Conservation (phyloP, 2,329 filamentous ascomycete genomes). For the Beauveria scarabaeidicola region DNA sequence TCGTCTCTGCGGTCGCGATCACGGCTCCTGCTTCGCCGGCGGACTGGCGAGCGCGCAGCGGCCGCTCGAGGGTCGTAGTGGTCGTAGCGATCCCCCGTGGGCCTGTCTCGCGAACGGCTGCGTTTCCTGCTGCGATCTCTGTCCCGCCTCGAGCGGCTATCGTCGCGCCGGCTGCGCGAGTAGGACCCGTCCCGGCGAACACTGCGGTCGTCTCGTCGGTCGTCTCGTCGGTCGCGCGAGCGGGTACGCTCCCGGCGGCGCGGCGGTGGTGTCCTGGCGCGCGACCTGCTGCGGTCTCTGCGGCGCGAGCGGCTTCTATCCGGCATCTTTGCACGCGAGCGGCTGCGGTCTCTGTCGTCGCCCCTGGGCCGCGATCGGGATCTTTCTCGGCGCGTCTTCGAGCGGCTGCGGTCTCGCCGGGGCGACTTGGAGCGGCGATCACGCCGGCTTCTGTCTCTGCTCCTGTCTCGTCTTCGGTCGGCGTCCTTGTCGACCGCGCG, state of each 20-base stretch:
- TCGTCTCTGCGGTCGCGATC: conserved; percentile 16
- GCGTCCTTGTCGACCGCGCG: conserved; percentile 33
- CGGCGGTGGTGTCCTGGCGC: conserved; percentile 16
- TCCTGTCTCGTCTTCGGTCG: conserved; percentile 23
- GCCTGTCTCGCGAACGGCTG: conserved; percentile 18
- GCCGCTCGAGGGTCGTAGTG: conserved; percentile 26
- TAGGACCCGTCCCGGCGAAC: conserved; percentile 21
- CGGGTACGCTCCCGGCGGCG: conserved; percentile 26
- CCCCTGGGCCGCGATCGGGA: conserved; percentile 30
- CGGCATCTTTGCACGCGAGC: conserved; percentile 24
- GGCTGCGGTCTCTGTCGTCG: conserved; percentile 28
- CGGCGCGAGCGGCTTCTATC: conserved; percentile 28
- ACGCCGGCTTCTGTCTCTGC: conserved; percentile 23
- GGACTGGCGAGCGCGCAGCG: conserved; percentile 13
- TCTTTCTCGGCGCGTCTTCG: conserved; percentile 29
- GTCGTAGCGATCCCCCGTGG: conserved; percentile 18
- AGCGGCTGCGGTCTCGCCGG: conserved; percentile 29
- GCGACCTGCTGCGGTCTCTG: conserved; percentile 31
- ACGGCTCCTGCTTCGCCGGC: conserved; percentile 21
- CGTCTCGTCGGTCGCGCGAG: conserved; percentile 25
- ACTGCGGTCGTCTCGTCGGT: conserved; percentile 17
- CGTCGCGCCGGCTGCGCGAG: conserved; percentile 23
- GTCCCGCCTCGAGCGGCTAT: conserved; percentile 26
- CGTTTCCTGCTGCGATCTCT: conserved; percentile 19
- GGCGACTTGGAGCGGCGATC: conserved; percentile 33